Percentiles rank a stretch among this genome's conserved stretches.
These are phyloP conservation scores for Peronospora destructor DNA, from an alignment of 352 stramenopile genomes.

Conservation along the genomic window DNA sequence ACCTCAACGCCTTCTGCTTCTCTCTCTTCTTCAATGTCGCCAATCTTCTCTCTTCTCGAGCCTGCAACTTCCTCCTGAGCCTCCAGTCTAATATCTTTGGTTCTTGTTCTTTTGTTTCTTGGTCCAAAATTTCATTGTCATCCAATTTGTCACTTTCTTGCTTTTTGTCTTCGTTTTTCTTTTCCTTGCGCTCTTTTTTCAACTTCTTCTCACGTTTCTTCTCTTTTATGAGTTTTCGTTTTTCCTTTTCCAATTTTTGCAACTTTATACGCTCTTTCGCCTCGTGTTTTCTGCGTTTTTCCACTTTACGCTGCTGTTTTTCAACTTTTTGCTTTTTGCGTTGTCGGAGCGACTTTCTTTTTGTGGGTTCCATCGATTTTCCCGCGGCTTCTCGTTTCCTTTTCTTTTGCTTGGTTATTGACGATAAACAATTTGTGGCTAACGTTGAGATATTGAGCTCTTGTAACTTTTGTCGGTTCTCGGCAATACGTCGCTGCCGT, in stretches of 20 bases:
- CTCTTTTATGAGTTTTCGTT: constrained; percentile 4
- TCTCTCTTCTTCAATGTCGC: constrained; percentile 6
- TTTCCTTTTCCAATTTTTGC: constrained; percentile 10
- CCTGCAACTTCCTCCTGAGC: constrained; percentile 13
- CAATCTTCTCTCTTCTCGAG: constrained; percentile 2
- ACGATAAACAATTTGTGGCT: neutral
- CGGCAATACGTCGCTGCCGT: constrained; percentile 44
- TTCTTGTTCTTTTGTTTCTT: neutral
- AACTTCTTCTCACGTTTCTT: constrained; percentile 7
- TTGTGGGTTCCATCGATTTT: constrained; percentile 8
- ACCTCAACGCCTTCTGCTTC: constrained; percentile 5
- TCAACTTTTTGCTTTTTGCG: constrained; percentile 1
- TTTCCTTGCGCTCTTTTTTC: neutral
- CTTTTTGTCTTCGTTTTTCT: neutral
- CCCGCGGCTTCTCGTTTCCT: constrained; percentile 10
- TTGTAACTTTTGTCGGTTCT: constrained; percentile 42
- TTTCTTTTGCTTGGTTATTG: neutral
- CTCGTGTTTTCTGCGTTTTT: constrained; percentile 3
- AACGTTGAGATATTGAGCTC: constrained; percentile 29
- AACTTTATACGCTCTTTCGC: neutral
- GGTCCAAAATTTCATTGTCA: too few relatives aligned
- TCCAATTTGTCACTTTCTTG: neutral
- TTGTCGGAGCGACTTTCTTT: constrained; percentile 13
- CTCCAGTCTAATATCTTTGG: constrained; percentile 15
- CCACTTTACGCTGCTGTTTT: neutral